These are phyloP conservation scores for Tricholoma flavovirens DNA, from an alignment of 768 basidiomycete species.

Conservation along the genomic window DNA sequence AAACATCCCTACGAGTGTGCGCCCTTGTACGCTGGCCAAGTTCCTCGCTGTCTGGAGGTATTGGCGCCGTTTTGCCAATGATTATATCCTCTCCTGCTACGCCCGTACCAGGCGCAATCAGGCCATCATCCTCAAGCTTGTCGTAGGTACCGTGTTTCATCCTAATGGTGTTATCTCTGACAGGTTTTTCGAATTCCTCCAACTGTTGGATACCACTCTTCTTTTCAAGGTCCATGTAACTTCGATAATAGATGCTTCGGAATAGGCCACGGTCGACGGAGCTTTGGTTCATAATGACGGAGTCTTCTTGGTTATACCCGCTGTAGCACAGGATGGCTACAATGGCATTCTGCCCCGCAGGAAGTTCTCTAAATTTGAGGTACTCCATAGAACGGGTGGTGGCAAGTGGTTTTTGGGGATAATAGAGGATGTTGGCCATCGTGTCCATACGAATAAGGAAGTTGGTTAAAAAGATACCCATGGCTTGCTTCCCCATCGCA, in stretches of 20 bases:
- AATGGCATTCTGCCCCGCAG: constrained; percentile 98
- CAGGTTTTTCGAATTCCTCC: constrained; percentile 97
- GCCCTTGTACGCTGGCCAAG: constrained; percentile 91
- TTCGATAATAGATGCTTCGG: constrained; percentile 97
- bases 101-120: constrained; percentile 93
- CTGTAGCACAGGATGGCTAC: constrained; percentile 98
- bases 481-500: constrained; percentile 99
- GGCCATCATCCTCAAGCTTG: constrained; percentile 93
- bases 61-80: constrained; percentile 97
- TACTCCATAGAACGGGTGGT: constrained; percentile 99
- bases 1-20: constrained; percentile 93
- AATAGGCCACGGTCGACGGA: constrained; percentile 98
- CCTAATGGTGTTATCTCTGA: constrained; percentile 84
- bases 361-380: constrained; percentile 95
- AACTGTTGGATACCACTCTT: constrained; percentile 86
- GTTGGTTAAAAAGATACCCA: constrained; percentile 98
- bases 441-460: constrained; percentile 99
- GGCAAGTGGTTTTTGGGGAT: constrained; percentile 97
- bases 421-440: constrained; percentile 99
- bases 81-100: constrained; percentile 98
- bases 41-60: constrained; percentile 95
- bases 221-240: constrained; percentile 98
- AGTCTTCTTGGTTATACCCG: constrained; percentile 99
- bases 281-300: constrained; percentile 99
- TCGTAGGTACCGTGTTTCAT: constrained; percentile 99